Evolutionary conservation across 768 basidiomycete genomes (phyloP).

Genomic region (Podaxis carcinomalis): DNA sequence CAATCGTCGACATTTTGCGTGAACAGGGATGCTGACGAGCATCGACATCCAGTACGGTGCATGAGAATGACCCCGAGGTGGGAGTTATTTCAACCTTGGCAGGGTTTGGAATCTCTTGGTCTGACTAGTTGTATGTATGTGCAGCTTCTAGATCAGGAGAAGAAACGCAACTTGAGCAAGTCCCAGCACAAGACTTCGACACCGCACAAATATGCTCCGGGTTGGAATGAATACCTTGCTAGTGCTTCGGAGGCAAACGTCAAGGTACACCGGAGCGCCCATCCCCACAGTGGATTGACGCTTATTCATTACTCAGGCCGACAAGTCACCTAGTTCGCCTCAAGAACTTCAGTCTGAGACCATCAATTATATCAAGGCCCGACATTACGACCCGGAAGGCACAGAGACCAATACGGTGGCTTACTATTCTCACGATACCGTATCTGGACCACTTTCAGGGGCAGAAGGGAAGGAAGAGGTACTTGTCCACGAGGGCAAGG

Average conservation of each 20-base stretch:
- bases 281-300: neutral
- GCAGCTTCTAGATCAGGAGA: slow-evolving; percentile 50
- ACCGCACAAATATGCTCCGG: slow-evolving; percentile 52
- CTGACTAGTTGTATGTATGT: neutral
- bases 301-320: slow-evolving; percentile 30
- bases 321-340: slow-evolving; percentile 26
- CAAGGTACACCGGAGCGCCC: slow-evolving; percentile 37
- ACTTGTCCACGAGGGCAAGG: slow-evolving; percentile 20
- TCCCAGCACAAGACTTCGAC: slow-evolving; percentile 43
- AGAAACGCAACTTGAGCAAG: slow-evolving; percentile 42
- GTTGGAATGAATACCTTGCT: slow-evolving; percentile 70
- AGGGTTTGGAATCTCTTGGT: neutral
- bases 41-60: slow-evolving; percentile 41
- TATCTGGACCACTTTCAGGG: slow-evolving; percentile 38
- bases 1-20: neutral
- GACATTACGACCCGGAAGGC: slow-evolving; percentile 33
- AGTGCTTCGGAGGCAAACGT: slow-evolving; percentile 60
- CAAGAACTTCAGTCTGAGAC: slow-evolving; percentile 37
- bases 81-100: neutral
- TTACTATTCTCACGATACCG: slow-evolving; percentile 36
- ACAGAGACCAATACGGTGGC: slow-evolving; percentile 30
- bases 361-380: slow-evolving; percentile 35
- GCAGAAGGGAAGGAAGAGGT: slow-evolving; percentile 30
- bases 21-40: slow-evolving; percentile 5
- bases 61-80: slow-evolving; percentile 56